Evolutionary conservation across 257 asterid genomes (phyloP).

Genomic region (Solanum neorickii): DNA sequence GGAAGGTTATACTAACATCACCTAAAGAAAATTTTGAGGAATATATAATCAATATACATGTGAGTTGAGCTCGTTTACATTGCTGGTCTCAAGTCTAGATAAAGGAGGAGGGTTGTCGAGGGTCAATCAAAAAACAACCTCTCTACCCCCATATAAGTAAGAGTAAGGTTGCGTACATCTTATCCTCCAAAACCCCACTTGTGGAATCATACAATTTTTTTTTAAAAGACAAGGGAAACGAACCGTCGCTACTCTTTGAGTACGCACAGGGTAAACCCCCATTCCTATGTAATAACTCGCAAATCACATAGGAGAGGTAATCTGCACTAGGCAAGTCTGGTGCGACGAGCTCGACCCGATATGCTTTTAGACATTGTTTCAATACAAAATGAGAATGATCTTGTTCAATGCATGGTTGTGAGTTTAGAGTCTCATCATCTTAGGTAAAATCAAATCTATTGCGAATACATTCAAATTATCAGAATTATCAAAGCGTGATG

Average conservation of each 20-base stretch:
- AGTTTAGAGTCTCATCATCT: neutral
- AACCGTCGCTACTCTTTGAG: too few species aligned
- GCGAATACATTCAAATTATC: neutral
- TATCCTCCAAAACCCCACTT: neutral
- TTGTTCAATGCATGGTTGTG: neutral
- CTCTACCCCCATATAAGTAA: neutral
- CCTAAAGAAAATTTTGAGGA: neutral
- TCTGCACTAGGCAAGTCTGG: too few species aligned
- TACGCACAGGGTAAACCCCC: too few species aligned
- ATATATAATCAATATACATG: neutral
- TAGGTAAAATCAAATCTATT: neutral
- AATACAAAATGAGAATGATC: neutral
- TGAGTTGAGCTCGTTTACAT: neutral
- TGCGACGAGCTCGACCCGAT: too few species aligned
- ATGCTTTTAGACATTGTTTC: neutral
- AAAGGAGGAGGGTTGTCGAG: neutral
- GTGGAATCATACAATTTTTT: neutral
- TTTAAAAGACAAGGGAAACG: too few species aligned
- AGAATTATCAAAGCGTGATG: too few species aligned
- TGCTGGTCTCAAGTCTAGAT: neutral
- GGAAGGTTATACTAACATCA: neutral
- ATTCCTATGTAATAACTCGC: too few species aligned
- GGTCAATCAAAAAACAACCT: neutral
- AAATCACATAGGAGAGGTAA: too few species aligned
- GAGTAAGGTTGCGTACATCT: neutral